Base-by-base conservation (phyloP, 2,329 filamentous ascomycete species). In the Aspergillus niger region DNA sequence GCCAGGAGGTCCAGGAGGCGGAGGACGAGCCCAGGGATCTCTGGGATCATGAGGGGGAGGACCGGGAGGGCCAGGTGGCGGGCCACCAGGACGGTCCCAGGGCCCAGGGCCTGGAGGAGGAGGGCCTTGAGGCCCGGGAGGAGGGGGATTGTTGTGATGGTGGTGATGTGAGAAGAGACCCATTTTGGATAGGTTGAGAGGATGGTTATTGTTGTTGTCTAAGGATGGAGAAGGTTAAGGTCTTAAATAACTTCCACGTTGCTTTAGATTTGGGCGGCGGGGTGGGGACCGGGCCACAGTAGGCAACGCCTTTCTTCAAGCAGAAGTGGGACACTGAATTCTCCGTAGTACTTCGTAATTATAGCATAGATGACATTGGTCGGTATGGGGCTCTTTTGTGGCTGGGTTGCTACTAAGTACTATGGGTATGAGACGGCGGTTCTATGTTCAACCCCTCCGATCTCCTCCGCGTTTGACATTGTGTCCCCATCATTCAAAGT, bases 61-160 rank as follows among this genome's bases (percentile, higher is more conserved):
- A 5, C 50, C 50, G 13, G 17, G 32, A 20, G 50, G 51, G 5
- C 50, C 50, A 15, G 30, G 30, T 4, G 30, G 49, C 8, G 30
- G 30, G 36, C 36, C 36, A 43, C 22, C 36, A 4, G 51, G 51
- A 22, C 36, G 32, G 7, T 49, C 15, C 51, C 51, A 39, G 26
- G 51, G 32, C 51, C 49, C 49, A 5, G 49, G 49, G n/a, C 49
- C 24, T 0, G 50, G 50, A 8, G 50, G 50, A 26, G 36, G 30
- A 11, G 32, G 36, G 1, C 36, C 51, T 15, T 43, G 51, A 17
- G 51, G 52, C 2, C 52, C 53, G 28, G 39, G 26, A 44, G 41
- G 53, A 30, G 39, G 52, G n/a, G 52, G 52, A n/a, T 32, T 32
- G 6, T 55, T 28, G 17, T 55, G 26, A n/a, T 55, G 53, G 53